Evolutionary conservation across 176 grass and related monocot genomes (phyloP), one percentile per base, ranked within the genome.

Genomic region (Oryza officinalis): DNA sequence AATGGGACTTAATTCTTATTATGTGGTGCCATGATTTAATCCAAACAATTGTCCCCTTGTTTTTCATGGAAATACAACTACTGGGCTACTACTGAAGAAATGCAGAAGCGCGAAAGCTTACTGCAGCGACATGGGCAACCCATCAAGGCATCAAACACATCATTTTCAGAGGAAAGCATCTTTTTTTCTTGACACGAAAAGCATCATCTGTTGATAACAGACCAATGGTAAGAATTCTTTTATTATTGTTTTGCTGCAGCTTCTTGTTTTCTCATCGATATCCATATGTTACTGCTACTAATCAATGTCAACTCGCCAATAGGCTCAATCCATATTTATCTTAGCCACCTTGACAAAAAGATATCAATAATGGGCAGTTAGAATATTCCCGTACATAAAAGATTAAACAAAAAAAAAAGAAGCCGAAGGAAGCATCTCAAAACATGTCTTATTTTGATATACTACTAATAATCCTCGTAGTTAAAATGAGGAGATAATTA

Each of bases 131-230:
- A 72, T 72, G 8, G 35, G 27, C 66, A 77, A 71, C 11, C 61
- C 69, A 69, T 57, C n/a, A 33, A 22, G 20, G 52, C 52, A 57
- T 57, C 52, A 57, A 50, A 31, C 27, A 25, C 80, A 90, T 87
- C 84, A 84, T 90, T 90, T 75, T 90, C 89, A 90, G 25, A 65
- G 76, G 65, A 89, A 86, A 89, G 83, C 18, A n/a, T 47, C 30
- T n/a, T n/a, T n/a, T n/a, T n/a, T n/a, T n/a, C n/a, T n/a, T n/a
- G n/a, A n/a, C n/a, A n/a, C n/a, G n/a, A n/a, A 89, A 86, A 89
- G 83, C 18, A n/a, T 47, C 30, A 71, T 81, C 13, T 27, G 25
- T 65, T 71, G 52, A 54, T 49, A 85, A 77, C 54, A 80, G 47
- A 67, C 68, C 74, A 83, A 80, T 65, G 63, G 65, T 84, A 35